A percentile compares a stretch with the other conserved stretches of the same genome.
These are phyloP conservation scores for Austroboletus niveus DNA, from an alignment of 1,284 basidiomycete species.

Conservation along the genomic window DNA sequence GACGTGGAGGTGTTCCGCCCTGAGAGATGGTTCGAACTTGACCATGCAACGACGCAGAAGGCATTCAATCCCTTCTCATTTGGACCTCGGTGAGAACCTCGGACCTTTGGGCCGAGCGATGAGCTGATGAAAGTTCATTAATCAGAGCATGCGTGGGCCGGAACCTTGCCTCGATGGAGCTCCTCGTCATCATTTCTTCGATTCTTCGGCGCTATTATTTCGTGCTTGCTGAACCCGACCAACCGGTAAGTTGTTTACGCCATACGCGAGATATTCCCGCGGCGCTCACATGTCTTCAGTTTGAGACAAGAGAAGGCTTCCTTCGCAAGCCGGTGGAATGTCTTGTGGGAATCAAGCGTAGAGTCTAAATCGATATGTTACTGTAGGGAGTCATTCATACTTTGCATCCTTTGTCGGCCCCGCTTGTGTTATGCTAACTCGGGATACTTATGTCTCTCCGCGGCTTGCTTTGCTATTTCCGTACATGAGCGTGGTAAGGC, in stretches of 20 bases:
- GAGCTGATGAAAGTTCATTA: not conserved
- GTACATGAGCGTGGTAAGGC: not conserved
- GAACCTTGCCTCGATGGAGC: slow-evolving; percentile 74
- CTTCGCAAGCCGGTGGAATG: slow-evolving; percentile 71
- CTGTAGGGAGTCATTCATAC: not conserved
- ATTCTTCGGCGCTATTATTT: slow-evolving; percentile 73
- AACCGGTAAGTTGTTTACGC: slow-evolving; percentile 45
- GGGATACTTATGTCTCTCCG: not conserved
- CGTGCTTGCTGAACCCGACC: slow-evolving; percentile 55
- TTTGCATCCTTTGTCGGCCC: not conserved
- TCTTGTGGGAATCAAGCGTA: slow-evolving; percentile 62
- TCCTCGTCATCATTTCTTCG: slow-evolving; percentile 72
- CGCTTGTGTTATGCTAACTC: no score
- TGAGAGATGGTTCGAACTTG: slow-evolving; percentile 78
- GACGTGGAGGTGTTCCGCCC: slow-evolving; percentile 77
- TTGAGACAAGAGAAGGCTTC: slow-evolving; percentile 75
- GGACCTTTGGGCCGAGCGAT: not conserved
- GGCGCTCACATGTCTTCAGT: slow-evolving; percentile 35
- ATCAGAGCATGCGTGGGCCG: slow-evolving; percentile 68
- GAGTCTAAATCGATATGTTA: slow-evolving; percentile 11
- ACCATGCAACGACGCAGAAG: slow-evolving; percentile 57
- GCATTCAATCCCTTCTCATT: slow-evolving; percentile 77
- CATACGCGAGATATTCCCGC: slow-evolving; percentile 3
- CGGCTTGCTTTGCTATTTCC: slow-evolving; percentile 16
- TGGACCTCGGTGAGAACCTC: slow-evolving; percentile 52